Conservation (phyloP, 495 filamentous ascomycete species). For the Aspergillus funiculosus region DNA sequence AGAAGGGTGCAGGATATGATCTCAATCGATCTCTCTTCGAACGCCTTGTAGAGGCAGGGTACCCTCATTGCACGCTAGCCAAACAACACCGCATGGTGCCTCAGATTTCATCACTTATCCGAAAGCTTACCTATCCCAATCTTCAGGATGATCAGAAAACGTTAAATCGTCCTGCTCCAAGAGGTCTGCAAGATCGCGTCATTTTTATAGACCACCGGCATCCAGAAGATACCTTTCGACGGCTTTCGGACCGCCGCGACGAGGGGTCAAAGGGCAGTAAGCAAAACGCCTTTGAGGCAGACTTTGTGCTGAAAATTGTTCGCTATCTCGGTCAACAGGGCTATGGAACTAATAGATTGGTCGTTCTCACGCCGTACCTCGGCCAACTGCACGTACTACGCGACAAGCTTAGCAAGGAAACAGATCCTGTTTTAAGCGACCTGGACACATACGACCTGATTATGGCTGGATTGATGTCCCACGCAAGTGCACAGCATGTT, state of each 20-base stretch:
- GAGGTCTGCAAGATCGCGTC: slow-evolving; percentile 56
- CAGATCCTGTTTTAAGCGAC: slow-evolving; percentile 62
- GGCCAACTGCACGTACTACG: slow-evolving; percentile 60
- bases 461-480: slow-evolving; percentile 55
- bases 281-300: slow-evolving; percentile 61
- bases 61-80: slow-evolving; percentile 49
- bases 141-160: slow-evolving; percentile 56
- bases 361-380: slow-evolving; percentile 69
- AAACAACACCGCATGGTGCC: slow-evolving; percentile 69
- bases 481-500: slow-evolving; percentile 44
- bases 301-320: slow-evolving; percentile 62
- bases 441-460: slow-evolving; percentile 63
- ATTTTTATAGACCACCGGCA: slow-evolving; percentile 62
- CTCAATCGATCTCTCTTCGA: slow-evolving; percentile 72
- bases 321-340: slow-evolving; percentile 72
- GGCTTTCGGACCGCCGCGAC: slow-evolving; percentile 49
- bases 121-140: slow-evolving; percentile 57
- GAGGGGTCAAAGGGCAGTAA: slow-evolving; percentile 45
- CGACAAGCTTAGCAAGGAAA: slow-evolving; percentile 48
- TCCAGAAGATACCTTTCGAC: slow-evolving; percentile 36
- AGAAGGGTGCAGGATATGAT: slow-evolving; percentile 63
- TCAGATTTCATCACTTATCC: slow-evolving; percentile 59
- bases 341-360: slow-evolving; percentile 60
- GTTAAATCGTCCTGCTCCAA: slow-evolving; percentile 39
- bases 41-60: slow-evolving; percentile 52